Conservation (phyloP, 2,329 filamentous ascomycete genomes). For the Epichloe baconii region DNA sequence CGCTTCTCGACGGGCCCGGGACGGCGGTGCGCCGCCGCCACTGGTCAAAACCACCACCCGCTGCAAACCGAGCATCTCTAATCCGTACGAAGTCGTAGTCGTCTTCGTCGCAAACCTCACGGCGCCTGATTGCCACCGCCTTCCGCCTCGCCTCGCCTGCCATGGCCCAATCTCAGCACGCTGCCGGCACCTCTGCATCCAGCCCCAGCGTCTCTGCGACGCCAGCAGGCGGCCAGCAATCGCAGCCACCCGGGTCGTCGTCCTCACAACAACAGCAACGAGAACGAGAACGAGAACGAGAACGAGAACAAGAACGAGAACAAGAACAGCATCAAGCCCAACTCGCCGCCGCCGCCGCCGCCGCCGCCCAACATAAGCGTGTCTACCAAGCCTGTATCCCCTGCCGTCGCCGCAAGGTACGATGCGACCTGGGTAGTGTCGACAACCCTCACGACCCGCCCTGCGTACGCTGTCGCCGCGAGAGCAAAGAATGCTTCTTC, state of each 20-base stretch:
- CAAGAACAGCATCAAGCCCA: conserved; percentile 4
- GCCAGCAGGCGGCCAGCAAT: conserved; percentile 4
- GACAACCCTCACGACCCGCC: conserved; percentile 91
- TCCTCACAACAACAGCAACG: conserved; percentile 6
- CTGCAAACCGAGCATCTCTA: conserved; percentile 19
- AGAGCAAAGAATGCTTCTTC: conserved; percentile 96
- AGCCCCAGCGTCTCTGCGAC: conserved; percentile 11
- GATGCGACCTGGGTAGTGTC: conserved; percentile 57
- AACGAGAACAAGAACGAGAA: conserved; percentile 5
- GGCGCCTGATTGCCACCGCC: conserved; percentile 3
- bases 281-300: not conserved
- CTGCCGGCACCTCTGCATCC: conserved; percentile 8
- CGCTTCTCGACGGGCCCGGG: conserved; percentile 9
- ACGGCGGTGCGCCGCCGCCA: not conserved
- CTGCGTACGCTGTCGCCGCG: conserved; percentile 83
- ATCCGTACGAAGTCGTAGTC: conserved; percentile 1
- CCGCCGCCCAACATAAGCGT: conserved; percentile 33
- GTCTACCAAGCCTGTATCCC: conserved; percentile 53
- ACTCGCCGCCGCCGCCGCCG: conserved; percentile 2
- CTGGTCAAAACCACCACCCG: conserved; percentile 13
- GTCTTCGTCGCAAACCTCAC: conserved; percentile 4
- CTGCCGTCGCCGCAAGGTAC: conserved; percentile 47
- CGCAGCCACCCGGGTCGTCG: not conserved
- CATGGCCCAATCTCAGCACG: conserved; percentile 12
- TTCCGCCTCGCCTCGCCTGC: not conserved